phyloP scores from a whole-genome alignment of 176 grass and related monocot species.

The Aegilops bicornis region DNA sequence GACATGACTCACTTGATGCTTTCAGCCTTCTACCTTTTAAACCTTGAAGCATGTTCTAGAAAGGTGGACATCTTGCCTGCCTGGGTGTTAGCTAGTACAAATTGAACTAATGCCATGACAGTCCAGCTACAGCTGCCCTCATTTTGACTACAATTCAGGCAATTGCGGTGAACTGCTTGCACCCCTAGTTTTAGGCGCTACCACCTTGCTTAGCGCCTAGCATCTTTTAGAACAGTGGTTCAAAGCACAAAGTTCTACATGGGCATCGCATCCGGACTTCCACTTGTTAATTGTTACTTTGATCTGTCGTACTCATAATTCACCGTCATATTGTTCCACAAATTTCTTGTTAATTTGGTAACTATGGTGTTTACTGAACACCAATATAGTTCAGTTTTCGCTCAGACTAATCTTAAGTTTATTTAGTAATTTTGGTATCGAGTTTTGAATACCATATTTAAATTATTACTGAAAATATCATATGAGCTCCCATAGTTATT shows the following conservation, averaged over 20 bases:
- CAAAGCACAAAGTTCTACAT: neutral
- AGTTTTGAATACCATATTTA: neutral
- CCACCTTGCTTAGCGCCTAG: neutral
- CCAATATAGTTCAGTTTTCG: neutral
- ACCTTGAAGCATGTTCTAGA: conserved; percentile 3
- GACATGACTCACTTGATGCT: neutral
- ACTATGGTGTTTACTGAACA: neutral
- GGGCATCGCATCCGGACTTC: neutral
- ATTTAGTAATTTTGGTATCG: neutral
- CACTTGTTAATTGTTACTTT: neutral
- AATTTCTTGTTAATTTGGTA: neutral
- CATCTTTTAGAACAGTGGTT: neutral
- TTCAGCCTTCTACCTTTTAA: neutral
- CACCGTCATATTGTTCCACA: neutral
- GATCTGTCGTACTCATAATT: neutral
- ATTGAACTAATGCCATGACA: neutral
- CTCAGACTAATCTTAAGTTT: neutral
- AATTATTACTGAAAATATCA: neutral
- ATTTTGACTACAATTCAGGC: neutral
- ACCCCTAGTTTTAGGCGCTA: neutral
- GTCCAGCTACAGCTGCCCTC: neutral
- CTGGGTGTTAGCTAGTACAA: neutral
- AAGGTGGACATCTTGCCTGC: neutral
- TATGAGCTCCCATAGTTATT: neutral
- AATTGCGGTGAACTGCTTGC: too few species aligned